Evolutionary conservation across 495 filamentous ascomycete genomes (phyloP), one percentile per base, ranked within the genome.

Genomic region (Hypoxylon crocopeplum): DNA sequence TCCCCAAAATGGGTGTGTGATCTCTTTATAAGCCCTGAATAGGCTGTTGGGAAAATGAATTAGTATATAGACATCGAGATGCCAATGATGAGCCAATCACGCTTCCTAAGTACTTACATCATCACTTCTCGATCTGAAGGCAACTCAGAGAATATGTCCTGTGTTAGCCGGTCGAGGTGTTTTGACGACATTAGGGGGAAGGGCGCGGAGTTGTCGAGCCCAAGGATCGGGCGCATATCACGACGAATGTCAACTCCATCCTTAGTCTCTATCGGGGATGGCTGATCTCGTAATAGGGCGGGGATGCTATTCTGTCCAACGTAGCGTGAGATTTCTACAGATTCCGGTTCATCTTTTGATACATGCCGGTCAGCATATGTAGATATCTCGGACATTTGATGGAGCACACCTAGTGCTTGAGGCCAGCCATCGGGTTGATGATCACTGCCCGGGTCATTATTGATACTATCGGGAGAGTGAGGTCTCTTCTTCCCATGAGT

Each of bases 161-260:
- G 83, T 19, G 87, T 86, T 1, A 93, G 79, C 21, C 84, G 84
- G 66, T 84, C 84, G 7, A 90, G 83, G 55, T 90, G 85, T 27
- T 84, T 82, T 1, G 85, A 78, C 7, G 88, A 89, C 80, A 90
- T 90, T 55, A 94, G 87, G 15, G 90, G 90, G 71, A 93, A 94
- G 17, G 90, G 90, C 20, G 90, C 88, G 50, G 91, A 89, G 56
- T 91, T 92, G 65, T 93, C 90, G 13, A 94, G 82, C 10, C 89
- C 90, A 29, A 94, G 80, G 21, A 93, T 87, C 3, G 90, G 89
- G 30, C 91, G 77, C 71, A 94, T 90, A 59, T 87, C 89, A 64
- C 75, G 72, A 44, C 79, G 77, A 34, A 84, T 82, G 56, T 77
- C 77, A 52, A 68, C 71, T 20, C 80, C 78, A 45, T 72, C 76